Conservation (phyloP, 441 rosid species). For the Euphorbia celastroides region DNA sequence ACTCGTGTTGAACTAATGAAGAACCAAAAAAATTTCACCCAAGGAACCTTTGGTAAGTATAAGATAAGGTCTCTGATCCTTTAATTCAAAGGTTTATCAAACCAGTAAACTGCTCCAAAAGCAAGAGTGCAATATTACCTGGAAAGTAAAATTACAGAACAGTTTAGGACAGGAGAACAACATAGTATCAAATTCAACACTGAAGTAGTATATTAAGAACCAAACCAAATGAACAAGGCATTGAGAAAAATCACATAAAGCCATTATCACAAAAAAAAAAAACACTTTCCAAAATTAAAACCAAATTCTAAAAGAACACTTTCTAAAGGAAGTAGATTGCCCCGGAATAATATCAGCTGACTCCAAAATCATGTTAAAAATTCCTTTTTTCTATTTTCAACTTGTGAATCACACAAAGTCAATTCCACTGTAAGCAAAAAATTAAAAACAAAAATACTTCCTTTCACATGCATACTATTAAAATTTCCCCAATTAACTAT, state of each 20-base stretch:
- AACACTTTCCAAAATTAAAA: too few species aligned
- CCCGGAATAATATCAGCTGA: too few species aligned
- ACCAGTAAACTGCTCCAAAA: conserved; percentile 61
- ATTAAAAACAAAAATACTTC: neutral
- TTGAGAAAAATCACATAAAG: too few species aligned
- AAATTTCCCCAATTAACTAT: neutral
- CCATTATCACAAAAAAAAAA: too few species aligned
- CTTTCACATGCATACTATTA: neutral
- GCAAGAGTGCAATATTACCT: conserved; percentile 77
- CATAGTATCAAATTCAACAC: neutral
- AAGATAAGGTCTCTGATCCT: conserved; percentile 57
- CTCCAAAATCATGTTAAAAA: too few species aligned
- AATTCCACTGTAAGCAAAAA: neutral
- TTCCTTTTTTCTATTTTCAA: too few species aligned
- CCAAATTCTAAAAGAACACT: too few species aligned
- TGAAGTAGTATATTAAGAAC: neutral
- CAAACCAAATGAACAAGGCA: too few species aligned
- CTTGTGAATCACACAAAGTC: too few species aligned
- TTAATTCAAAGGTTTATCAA: conserved; percentile 56
- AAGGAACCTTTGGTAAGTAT: conserved; percentile 73
- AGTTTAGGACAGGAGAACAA: neutral
- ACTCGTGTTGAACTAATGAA: conserved; percentile 96
- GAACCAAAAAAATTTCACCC: conserved; percentile 55
- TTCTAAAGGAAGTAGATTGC: too few species aligned
- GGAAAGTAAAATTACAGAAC: conserved; percentile 19